A percentile compares a stretch with the other conserved stretches of the same genome.
Evolutionary conservation across 1,284 basidiomycete species (phyloP).

Genomic region (Ganoderma resinaceum): DNA sequence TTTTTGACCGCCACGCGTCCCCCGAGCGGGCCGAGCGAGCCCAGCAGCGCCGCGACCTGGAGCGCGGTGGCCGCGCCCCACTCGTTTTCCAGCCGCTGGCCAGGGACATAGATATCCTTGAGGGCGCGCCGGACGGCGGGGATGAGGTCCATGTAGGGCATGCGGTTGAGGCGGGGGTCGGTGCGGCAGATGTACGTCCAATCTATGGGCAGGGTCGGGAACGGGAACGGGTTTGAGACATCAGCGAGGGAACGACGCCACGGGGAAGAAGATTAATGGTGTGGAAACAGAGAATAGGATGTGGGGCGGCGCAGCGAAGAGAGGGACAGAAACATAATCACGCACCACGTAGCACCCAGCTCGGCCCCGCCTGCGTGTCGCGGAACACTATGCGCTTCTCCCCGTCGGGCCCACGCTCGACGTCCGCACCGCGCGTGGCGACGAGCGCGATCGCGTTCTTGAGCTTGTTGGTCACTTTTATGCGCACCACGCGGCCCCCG

Average conservation of each 20-base stretch:
- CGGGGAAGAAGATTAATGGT: neutral
- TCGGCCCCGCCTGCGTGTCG: constrained; percentile 30
- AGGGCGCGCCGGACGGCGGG: constrained; percentile 26
- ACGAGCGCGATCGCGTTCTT: constrained; percentile 49
- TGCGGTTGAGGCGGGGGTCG: constrained; percentile 46
- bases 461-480: constrained; percentile 41
- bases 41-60: neutral
- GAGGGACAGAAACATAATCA: constrained; percentile 1
- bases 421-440: constrained; percentile 47
- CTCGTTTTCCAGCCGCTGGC: constrained; percentile 19
- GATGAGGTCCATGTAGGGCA: constrained; percentile 52
- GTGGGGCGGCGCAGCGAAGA: neutral
- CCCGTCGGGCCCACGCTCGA: constrained; percentile 32
- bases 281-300: neutral
- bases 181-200: constrained; percentile 54
- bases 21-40: neutral
- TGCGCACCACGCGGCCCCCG: constrained; percentile 32
- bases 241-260: too few relatives aligned
- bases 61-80: constrained; percentile 8
- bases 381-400: constrained; percentile 38
- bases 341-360: constrained; percentile 49
- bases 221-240: neutral
- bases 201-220: constrained; percentile 37
- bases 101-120: constrained; percentile 2
- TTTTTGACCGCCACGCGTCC: neutral